Base-by-base conservation (phyloP, 2,329 filamentous ascomycete genomes). In the Penicillium sp. region DNA sequence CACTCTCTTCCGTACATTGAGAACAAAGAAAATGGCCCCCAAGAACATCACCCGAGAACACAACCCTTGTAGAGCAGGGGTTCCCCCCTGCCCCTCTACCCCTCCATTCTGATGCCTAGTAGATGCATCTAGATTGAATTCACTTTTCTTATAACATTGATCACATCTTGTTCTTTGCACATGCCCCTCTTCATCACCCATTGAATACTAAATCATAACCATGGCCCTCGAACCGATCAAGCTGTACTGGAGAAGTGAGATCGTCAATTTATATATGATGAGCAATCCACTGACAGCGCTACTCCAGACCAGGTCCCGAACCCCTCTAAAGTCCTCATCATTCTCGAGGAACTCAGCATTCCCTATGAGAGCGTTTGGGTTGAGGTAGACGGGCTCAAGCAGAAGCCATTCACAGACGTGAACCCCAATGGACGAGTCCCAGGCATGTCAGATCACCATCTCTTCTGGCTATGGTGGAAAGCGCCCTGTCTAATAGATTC, bases 391-490 rank as follows among this genome's bases (percentile, higher is more conserved):
- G 63, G 71, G 9, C 52, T 76, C 24, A 76, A 71, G 53, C 59
- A 67, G 27, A 54, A 63, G 2, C 53, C 63, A 4, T 74, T 60
- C 54, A 49, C 55, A 7, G 49, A 52, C 6, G 56, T 72, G 55
- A 73, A 71, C 50, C 67, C 66, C 42, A 73, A 74, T 47, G 71
- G 72, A 21, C 71, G 72, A 1, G 46, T 73, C 3, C 72, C 72
- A 16, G 59, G 29, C 13, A 31, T 13, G 8, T 27, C 6, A 7
- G 9, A 27, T 9, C 10, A 27, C 8, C 26, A 27, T 9, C 26
- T 27, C 26, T 31, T 31, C 29, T 31, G 29, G 29, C 11, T 13
- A 3, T 13, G 10, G 29, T 2, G 10, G 4, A 31, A 31, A 31
- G 26, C 10, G 11, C 3, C 3, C 29, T 31, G 10, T 4, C 29